Percentiles rank a stretch among this genome's conserved stretches.
phyloP scores from a whole-genome alignment of 2,329 filamentous ascomycete genomes.

The Teratosphaeria viscida region DNA sequence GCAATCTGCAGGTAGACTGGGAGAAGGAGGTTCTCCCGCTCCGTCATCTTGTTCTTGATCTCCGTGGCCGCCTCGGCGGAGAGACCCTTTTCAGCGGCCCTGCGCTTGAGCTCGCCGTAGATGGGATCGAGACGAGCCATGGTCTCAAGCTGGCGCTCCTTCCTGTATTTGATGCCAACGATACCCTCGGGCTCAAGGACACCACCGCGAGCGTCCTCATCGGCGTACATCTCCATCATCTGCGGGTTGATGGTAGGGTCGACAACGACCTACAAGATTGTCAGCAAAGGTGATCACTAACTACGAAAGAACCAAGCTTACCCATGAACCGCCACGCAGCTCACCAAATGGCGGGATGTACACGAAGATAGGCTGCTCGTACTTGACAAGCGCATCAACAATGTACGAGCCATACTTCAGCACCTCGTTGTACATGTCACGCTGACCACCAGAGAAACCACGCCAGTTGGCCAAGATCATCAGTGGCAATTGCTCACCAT shows the following conservation, averaged over 20 bases:
- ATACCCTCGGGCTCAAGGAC: constrained; percentile 97
- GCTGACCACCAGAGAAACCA: constrained; percentile 98
- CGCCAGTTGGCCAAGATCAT: constrained; percentile 99
- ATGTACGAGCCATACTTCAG: constrained; percentile 99
- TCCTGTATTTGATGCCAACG: constrained; percentile 96
- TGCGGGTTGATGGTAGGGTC: constrained; percentile 96
- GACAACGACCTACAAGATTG: constrained; percentile 60
- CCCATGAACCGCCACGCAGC: constrained; percentile 95
- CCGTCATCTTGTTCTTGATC: constrained; percentile 74
- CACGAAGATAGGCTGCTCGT: constrained; percentile 95
- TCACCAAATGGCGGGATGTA: constrained; percentile 97
- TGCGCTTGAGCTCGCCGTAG: constrained; percentile 75
- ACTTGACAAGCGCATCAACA: constrained; percentile 95
- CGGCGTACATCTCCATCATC: constrained; percentile 99
- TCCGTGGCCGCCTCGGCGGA: constrained; percentile 62
- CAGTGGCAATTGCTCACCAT: constrained; percentile 91
- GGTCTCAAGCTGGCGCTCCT: constrained; percentile 92
- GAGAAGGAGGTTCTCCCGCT: constrained; percentile 77
- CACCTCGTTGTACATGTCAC: constrained; percentile 99
- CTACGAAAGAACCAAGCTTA: constrained; percentile 29
- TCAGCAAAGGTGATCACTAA: constrained; percentile 21
- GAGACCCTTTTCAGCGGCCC: constrained; percentile 57
- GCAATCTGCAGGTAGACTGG: constrained; percentile 92
- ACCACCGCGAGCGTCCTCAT: constrained; percentile 88
- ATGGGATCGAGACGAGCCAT: constrained; percentile 86